Conservation (phyloP, 2,329 filamentous ascomycete species). For the Xylaria sp. region DNA sequence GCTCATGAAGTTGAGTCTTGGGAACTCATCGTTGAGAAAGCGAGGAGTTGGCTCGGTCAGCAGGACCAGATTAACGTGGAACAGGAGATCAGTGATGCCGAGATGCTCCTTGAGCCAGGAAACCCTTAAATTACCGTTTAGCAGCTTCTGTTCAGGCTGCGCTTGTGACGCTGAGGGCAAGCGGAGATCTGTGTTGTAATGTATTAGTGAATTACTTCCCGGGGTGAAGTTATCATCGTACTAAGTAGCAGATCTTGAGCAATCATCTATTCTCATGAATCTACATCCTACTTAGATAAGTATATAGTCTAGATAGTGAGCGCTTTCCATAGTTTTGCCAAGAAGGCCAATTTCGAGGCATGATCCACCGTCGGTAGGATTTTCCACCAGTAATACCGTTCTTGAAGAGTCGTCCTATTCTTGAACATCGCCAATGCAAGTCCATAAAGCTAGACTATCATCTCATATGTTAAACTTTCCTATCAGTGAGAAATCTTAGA, state of each 20-base stretch:
- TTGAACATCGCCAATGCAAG: not conserved
- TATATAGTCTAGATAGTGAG: conserved; percentile 1
- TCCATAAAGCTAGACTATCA: conserved; percentile 2
- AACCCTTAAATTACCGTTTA: not conserved
- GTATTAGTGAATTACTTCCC: not conserved
- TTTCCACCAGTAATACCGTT: conserved; percentile 37
- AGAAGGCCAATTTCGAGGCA: conserved; percentile 20
- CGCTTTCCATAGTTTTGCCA: conserved; percentile 21
- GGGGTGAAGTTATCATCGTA: not conserved
- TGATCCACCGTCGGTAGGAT: conserved; percentile 28
- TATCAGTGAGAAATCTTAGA: not conserved
- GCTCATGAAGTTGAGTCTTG: conserved; percentile 23
- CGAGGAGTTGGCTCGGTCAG: conserved; percentile 24
- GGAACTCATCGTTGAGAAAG: conserved; percentile 34
- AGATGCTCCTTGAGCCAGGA: conserved; percentile 7
- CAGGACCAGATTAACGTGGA: conserved; percentile 14
- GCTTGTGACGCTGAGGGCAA: not conserved
- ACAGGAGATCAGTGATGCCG: conserved; percentile 24
- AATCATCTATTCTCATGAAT: not conserved
- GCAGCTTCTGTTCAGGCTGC: not conserved
- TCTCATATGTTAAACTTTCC: not conserved
- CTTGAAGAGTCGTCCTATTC: not conserved
- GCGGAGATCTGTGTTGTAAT: not conserved
- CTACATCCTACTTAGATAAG: not conserved
- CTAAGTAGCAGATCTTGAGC: not conserved